Percentiles rank a stretch among this genome's conserved stretches.
Evolutionary conservation across 1,284 basidiomycete genomes (phyloP).

Genomic region (Agroathelia rolfsii): DNA sequence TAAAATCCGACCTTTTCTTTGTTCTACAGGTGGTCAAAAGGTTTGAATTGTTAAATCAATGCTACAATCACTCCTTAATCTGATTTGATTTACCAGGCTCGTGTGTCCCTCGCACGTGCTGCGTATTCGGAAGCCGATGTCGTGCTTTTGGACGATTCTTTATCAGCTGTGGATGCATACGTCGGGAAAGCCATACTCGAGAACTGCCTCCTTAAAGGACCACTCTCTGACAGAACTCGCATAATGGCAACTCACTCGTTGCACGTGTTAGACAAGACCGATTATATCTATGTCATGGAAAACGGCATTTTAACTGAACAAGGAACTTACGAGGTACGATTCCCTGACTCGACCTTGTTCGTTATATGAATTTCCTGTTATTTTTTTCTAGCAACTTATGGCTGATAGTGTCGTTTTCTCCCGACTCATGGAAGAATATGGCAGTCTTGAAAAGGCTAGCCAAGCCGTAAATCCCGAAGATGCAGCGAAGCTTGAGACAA

Average conservation of each 20-base stretch:
- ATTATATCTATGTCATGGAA: conserved; percentile 68
- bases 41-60: conserved; percentile 13
- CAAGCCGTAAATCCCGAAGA: conserved; percentile 18
- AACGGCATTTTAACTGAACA: conserved; percentile 56
- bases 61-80: conserved; percentile 16
- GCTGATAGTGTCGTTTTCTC: conserved; percentile 41
- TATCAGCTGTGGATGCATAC: conserved; percentile 67
- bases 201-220: conserved; percentile 45
- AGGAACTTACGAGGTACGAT: conserved; percentile 46
- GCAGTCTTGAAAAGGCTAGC: conserved; percentile 24
- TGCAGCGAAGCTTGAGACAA: conserved; percentile 9
- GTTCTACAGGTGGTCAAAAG: conserved; percentile 42
- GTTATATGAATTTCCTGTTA: conserved; percentile 20
- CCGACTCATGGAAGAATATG: conserved; percentile 53
- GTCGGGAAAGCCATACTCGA: conserved; percentile 55
- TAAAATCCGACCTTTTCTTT: conserved; percentile 26
- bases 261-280: conserved; percentile 56
- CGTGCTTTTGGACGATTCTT: conserved; percentile 62
- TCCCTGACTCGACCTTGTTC: conserved; percentile 5
- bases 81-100: conserved; percentile 44
- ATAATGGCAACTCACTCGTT: conserved; percentile 72
- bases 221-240: conserved; percentile 54
- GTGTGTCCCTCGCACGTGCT: conserved; percentile 73
- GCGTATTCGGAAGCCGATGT: conserved; percentile 71
- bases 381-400: conserved; percentile 36